Evolutionary conservation across 1,284 basidiomycete species (phyloP).

Genomic region (Ganoderma resinaceum): DNA sequence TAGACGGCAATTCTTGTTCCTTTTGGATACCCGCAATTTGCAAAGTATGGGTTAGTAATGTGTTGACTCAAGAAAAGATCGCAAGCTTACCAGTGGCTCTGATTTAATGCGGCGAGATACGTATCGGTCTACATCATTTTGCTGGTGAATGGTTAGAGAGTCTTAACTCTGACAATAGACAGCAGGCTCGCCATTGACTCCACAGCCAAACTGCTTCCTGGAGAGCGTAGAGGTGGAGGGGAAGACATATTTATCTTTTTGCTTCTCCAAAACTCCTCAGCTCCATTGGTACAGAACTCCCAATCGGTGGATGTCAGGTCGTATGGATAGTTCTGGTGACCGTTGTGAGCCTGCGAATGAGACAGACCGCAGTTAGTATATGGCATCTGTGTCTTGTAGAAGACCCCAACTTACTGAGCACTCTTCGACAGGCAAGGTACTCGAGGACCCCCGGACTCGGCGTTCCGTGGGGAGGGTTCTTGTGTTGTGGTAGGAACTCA

Average conservation of each 20-base stretch:
- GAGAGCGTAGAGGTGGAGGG: too few species aligned
- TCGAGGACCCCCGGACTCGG: not conserved
- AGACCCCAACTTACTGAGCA: too few species aligned
- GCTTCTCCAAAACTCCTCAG: not conserved
- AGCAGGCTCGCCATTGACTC: not conserved
- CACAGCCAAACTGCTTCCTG: not conserved
- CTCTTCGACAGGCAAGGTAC: too few species aligned
- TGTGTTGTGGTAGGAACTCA: not conserved
- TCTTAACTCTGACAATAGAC: not conserved
- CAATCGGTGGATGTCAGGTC: too few species aligned
- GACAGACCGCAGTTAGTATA: not conserved
- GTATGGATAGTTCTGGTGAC: too few species aligned
- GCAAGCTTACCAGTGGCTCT: not conserved
- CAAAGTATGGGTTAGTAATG: not conserved
- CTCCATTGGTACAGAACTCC: too few species aligned
- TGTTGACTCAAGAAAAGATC: not conserved
- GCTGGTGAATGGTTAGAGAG: not conserved
- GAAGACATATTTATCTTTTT: not conserved
- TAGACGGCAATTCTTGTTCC: not conserved
- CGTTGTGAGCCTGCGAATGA: not conserved
- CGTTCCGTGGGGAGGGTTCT: not conserved
- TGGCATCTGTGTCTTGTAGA: not conserved
- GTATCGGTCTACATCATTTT: too few species aligned
- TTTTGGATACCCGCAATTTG: not conserved
- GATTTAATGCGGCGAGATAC: not conserved